Evolutionary conservation across 768 basidiomycete genomes (phyloP).

Genomic region (Lactarius hengduanensis): DNA sequence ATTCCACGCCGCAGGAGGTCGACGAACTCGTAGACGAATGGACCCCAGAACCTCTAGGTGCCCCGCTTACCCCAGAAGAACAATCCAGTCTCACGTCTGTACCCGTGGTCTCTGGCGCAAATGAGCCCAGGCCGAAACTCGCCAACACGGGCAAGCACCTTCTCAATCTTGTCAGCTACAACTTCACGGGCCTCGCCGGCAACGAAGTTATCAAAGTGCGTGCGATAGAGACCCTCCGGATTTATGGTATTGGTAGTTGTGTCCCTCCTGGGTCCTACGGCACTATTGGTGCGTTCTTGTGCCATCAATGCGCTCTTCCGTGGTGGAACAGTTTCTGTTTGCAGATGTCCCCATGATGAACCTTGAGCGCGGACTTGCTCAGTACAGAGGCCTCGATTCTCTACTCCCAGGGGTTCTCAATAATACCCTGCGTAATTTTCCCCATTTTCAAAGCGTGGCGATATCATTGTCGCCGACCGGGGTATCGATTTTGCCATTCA

Average conservation of each 20-base stretch:
- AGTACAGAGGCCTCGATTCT: constrained; percentile 38
- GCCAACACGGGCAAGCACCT: constrained; percentile 66
- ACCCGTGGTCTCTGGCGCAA: constrained; percentile 75
- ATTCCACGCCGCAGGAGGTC: constrained; percentile 66
- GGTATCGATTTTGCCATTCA: too few species aligned
- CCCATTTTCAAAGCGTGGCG: constrained; percentile 61
- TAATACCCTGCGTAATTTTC: too few species aligned
- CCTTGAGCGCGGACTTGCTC: too few species aligned
- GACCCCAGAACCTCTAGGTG: constrained; percentile 79
- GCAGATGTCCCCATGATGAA: constrained; percentile 62
- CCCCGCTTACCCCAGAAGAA: constrained; percentile 58
- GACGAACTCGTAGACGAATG: constrained; percentile 96
- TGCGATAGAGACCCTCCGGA: not conserved
- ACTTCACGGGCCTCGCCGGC: constrained; percentile 87
- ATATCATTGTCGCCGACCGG: constrained; percentile 40
- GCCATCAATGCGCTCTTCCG: too few species aligned
- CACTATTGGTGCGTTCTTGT: not conserved
- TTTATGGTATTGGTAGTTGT: not conserved
- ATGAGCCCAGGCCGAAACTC: constrained; percentile 81
- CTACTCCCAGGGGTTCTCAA: constrained; percentile 31
- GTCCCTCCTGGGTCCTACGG: not conserved
- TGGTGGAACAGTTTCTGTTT: too few species aligned
- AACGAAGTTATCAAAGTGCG: constrained; percentile 83
- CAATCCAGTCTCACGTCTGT: constrained; percentile 67
- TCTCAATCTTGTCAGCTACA: constrained; percentile 65